Base-by-base conservation (phyloP, 805 yeast genomes). In the Komagataella kurtzmanii region DNA sequence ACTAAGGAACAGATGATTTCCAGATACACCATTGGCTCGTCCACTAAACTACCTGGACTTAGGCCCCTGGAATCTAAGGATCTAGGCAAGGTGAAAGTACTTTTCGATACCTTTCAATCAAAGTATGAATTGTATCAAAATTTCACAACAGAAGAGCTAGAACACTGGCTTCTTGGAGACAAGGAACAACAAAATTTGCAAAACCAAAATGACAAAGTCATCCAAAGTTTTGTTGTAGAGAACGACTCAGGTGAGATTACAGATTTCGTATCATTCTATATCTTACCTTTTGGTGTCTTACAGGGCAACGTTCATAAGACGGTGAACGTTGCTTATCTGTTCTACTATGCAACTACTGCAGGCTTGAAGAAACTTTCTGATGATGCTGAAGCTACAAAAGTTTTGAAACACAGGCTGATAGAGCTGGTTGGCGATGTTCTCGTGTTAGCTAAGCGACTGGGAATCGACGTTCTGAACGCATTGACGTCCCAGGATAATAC, bases 391-490 rank as follows among this genome's bases (percentile, higher is more conserved):
- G 77, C 69, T 3, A 72, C 74, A 7, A 61, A 61, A 17, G 61
- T 66, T 24, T 71, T 87, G 57, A 75, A 76, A 58, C 70, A 71
- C 55, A 75, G 97, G 57, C 73, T 93, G 56, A 69, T 66, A 23
- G 66, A 71, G 4, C 70, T 91, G 56, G 74, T 89, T 51, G 72
- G 71, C 49, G 96, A 90, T 60, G 89, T 93, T 1, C 74, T 90
- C 52, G 76, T 91, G 50, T 67, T 87, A 45, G 82, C 96, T 24
- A 84, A 85, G 64, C 65, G 71, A 46, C 67, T 73, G 49, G 75
- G 76, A 23, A 87, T 86, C 59, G 99, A 93, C 64, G 98, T 93
- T 3, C 88, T 91, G 75, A 93, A 93, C 64, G 96, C 97, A 7
- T 73, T 93, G 55, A 81, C 97, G 0, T 75, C 89, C 8, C 96